Conservation (phyloP, 345 rosid species). For the Hevea brasiliensis region DNA sequence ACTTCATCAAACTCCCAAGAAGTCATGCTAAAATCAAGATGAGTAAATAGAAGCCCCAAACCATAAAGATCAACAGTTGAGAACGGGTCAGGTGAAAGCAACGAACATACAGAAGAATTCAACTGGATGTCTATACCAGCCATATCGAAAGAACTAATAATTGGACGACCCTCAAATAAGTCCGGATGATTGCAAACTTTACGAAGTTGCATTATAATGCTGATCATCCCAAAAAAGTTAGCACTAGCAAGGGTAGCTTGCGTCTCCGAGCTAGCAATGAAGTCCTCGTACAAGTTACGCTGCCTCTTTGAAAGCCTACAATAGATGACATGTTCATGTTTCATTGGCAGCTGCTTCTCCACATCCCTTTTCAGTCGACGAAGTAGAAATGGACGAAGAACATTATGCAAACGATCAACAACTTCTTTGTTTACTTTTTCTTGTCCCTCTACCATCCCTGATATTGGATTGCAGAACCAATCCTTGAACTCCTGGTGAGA, state of each 20-base stretch:
- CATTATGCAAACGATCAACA: conserved; percentile 97
- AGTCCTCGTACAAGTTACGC: conserved; percentile 96
- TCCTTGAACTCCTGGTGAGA: conserved; percentile 99
- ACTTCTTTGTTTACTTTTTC: conserved; percentile 96
- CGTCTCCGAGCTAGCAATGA: conserved; percentile 97
- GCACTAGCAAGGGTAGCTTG: conserved; percentile 94
- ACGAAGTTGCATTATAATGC: conserved; percentile 98
- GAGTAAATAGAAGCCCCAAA: conserved; percentile 80
- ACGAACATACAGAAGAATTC: conserved; percentile 71
- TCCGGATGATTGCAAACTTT: conserved; percentile 99
- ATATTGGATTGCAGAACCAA: conserved; percentile 97
- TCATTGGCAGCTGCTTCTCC: conserved; percentile 94
- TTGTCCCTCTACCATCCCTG: conserved; percentile 99
- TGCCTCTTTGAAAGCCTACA: conserved; percentile 98
- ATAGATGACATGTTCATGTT: conserved; percentile 87
- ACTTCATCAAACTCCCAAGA: conserved; percentile 90
- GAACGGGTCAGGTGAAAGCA: conserved; percentile 63
- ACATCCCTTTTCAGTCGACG: conserved; percentile 97
- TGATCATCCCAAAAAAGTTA: conserved; percentile 98
- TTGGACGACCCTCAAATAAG: conserved; percentile 98
- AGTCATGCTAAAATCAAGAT: conserved; percentile 72
- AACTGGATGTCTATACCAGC: conserved; percentile 68
- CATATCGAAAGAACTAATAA: conserved; percentile 96
- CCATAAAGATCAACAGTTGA: conserved; percentile 56
- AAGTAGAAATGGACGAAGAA: conserved; percentile 95